phyloP scores from a whole-genome alignment of 2,329 filamentous ascomycete species.

The Aureobasidium zeae region DNA sequence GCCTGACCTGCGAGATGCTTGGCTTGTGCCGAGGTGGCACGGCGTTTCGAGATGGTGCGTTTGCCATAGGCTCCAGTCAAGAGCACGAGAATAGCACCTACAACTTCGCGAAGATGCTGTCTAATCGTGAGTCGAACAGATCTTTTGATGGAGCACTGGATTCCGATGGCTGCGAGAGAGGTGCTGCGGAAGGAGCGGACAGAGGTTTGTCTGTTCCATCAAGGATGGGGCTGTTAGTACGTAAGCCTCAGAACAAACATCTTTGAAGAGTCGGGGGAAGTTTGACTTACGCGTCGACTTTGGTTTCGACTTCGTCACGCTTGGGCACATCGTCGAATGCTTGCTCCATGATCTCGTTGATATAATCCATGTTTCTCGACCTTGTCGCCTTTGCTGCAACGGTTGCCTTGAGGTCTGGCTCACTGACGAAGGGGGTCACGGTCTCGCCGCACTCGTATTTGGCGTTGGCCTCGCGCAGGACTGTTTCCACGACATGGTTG shows the following conservation, averaged over 20 bases:
- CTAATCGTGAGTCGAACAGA: slow-evolving; percentile 71
- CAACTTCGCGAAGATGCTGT: slow-evolving; percentile 78
- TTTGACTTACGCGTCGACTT: slow-evolving; percentile 49
- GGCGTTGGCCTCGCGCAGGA: slow-evolving; percentile 74
- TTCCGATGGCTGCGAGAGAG: slow-evolving; percentile 84
- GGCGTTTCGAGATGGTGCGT: slow-evolving; percentile 51
- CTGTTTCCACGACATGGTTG: slow-evolving; percentile 69
- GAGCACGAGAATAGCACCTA: slow-evolving; percentile 45
- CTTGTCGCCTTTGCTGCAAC: slow-evolving; percentile 73
- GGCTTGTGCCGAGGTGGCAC: slow-evolving; percentile 61
- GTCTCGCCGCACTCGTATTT: slow-evolving; percentile 82
- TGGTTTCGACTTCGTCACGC: slow-evolving; percentile 51
- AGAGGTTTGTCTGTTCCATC: slow-evolving; percentile 62
- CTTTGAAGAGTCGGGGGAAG: slow-evolving; percentile 20
- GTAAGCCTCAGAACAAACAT: slow-evolving; percentile 18
- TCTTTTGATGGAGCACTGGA: slow-evolving; percentile 71
- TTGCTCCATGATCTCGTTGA: slow-evolving; percentile 75
- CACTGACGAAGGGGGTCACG: slow-evolving; percentile 56
- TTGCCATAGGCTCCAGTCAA: slow-evolving; percentile 53
- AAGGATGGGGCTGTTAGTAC: slow-evolving; percentile 77
- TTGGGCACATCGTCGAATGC: slow-evolving; percentile 62
- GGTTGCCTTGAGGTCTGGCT: slow-evolving; percentile 64
- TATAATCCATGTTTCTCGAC: slow-evolving; percentile 77
- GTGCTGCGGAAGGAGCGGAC: slow-evolving; percentile 60
- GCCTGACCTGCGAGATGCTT: slow-evolving; percentile 77